phyloP scores from a whole-genome alignment of 176 grass and related monocot genomes.

The Rhipidocladum racemiflorum region DNA sequence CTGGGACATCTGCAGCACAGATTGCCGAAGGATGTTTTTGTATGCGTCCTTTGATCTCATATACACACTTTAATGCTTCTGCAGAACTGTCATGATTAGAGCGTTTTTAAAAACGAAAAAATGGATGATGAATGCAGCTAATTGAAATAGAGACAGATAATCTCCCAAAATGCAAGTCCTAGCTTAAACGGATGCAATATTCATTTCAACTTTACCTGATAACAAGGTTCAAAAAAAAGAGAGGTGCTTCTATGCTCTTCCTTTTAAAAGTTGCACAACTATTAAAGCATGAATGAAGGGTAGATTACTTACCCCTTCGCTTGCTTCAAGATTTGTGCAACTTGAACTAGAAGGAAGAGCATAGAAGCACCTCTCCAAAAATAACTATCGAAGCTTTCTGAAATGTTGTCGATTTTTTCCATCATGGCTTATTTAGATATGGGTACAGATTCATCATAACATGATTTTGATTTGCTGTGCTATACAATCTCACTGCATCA shows the following conservation, averaged over 20 bases:
- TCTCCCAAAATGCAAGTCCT: background rate
- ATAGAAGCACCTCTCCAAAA: too few relatives aligned
- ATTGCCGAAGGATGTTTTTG: constrained; percentile 78
- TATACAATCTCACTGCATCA: constrained; percentile 1
- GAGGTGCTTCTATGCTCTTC: too few relatives aligned
- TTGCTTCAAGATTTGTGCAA: too few relatives aligned
- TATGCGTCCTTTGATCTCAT: constrained; percentile 92
- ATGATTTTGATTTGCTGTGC: background rate
- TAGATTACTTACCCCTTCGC: too few relatives aligned
- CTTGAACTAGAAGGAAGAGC: too few relatives aligned
- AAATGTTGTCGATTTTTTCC: constrained; percentile 18
- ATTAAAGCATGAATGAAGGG: too few relatives aligned
- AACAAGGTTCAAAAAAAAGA: background rate
- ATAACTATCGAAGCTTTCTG: background rate
- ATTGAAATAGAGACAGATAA: background rate
- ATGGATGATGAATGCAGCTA: constrained; percentile 29
- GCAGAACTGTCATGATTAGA: constrained; percentile 66
- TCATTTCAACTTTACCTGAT: background rate
- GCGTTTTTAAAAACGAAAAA: constrained; percentile 16
- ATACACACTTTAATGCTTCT: constrained; percentile 74
- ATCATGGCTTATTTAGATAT: background rate
- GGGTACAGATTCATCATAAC: background rate
- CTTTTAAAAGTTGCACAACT: too few relatives aligned
- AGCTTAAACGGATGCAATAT: background rate
- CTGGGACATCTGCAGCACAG: constrained; percentile 80